phyloP scores from a whole-genome alignment of 352 stramenopile genomes.

The Phytopythium boreale region DNA sequence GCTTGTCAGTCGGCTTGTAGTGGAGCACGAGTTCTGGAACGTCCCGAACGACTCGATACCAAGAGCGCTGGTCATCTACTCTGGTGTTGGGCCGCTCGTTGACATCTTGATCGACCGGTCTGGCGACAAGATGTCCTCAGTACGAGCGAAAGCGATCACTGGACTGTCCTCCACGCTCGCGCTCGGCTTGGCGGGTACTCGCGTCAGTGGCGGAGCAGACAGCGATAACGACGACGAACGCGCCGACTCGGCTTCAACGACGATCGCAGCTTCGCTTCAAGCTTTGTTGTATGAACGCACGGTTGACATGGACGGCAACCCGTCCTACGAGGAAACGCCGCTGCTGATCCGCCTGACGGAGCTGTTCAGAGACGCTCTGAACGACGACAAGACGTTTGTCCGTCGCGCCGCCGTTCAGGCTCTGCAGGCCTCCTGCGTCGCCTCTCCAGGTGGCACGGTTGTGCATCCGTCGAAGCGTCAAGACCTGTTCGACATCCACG shows the following conservation, averaged over 20 bases:
- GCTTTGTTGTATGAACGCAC: conserved; percentile 44
- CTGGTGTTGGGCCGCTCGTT: conserved; percentile 53
- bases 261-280: conserved; percentile 48
- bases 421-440: conserved; percentile 64
- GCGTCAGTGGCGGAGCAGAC: conserved; percentile 5
- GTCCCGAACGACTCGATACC: conserved; percentile 32
- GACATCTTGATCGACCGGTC: conserved; percentile 73
- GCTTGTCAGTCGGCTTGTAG: conserved; percentile 56
- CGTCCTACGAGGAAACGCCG: conserved; percentile 44
- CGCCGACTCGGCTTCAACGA: conserved; percentile 16
- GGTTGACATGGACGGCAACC: conserved; percentile 24
- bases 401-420: conserved; percentile 76
- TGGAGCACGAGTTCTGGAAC: conserved; percentile 62
- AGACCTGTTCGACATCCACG: conserved; percentile 77
- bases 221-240: conserved; percentile 20
- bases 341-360: conserved; percentile 66
- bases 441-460: conserved; percentile 29
- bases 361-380: conserved; percentile 67
- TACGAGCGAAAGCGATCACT: conserved; percentile 78
- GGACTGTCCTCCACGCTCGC: conserved; percentile 66
- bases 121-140: conserved; percentile 72
- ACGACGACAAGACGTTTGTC: conserved; percentile 84
- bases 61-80: conserved; percentile 31
- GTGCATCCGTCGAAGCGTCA: conserved; percentile 55
- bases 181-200: conserved; percentile 26